A percentile compares a stretch with the other conserved stretches of the same genome.
phyloP scores from a whole-genome alignment of 805 yeast genomes.

The Hermanozyma aechmeae region DNA sequence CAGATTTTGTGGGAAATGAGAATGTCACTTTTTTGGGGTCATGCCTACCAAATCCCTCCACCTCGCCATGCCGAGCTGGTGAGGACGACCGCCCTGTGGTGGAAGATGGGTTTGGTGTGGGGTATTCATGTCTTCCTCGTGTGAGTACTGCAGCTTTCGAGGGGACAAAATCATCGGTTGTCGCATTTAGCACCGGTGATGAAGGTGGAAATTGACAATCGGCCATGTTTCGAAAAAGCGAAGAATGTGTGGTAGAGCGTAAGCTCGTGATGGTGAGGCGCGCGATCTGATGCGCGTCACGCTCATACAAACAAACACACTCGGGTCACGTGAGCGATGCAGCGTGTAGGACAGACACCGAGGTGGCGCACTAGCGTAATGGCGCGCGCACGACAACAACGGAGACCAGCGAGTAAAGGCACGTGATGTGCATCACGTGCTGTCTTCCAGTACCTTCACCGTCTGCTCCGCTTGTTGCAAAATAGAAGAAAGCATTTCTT shows the following conservation, averaged over 20 bases:
- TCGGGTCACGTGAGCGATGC: too few relatives aligned
- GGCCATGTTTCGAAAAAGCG: slow-evolving; percentile 10
- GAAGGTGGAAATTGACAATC: slow-evolving; percentile 42
- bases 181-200: slow-evolving; percentile 33
- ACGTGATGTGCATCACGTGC: too few relatives aligned
- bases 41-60: slow-evolving; percentile 1
- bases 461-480: too few relatives aligned
- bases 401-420: too few relatives aligned
- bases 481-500: too few relatives aligned
- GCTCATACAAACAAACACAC: slow-evolving; percentile 4
- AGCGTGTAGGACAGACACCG: too few relatives aligned
- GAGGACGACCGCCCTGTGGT: slow-evolving; percentile 33
- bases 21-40: slow-evolving; percentile 2
- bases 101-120: slow-evolving; percentile 68
- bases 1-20: slow-evolving; percentile 5
- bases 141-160: slow-evolving; percentile 8
- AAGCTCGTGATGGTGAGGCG: too few relatives aligned
- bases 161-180: slow-evolving; percentile 9
- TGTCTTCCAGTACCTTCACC: too few relatives aligned
- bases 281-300: background rate
- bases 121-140: slow-evolving; percentile 31
- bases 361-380: too few relatives aligned
- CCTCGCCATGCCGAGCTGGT: slow-evolving; percentile 16
- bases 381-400: too few relatives aligned
- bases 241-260: too few relatives aligned